Evolutionary conservation across 2,329 filamentous ascomycete species (phyloP).

Genomic region (Phaeosphaeriaceae sp.): DNA sequence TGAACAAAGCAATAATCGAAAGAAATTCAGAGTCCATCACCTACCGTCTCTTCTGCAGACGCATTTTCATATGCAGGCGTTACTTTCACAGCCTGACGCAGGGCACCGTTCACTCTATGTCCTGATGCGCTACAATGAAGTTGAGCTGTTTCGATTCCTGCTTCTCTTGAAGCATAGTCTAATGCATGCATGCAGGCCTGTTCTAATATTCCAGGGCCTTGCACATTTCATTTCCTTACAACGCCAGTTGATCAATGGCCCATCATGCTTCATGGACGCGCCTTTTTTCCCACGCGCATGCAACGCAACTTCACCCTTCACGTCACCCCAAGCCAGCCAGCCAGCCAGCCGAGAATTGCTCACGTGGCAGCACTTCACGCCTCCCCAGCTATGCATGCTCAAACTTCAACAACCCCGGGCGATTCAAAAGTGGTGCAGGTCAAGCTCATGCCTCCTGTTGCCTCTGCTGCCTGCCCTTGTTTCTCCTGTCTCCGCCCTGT

Average conservation of each 20-base stretch:
- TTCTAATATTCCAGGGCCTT: constrained; percentile 18
- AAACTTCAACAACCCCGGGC: constrained; percentile 30
- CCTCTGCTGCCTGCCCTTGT: constrained; percentile 42
- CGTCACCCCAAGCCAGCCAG: no score
- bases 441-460: constrained; percentile 40
- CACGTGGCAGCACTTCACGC: background rate
- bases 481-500: constrained; percentile 39
- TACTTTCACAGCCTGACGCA: no score
- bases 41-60: no score
- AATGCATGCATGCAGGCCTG: constrained; percentile 19
- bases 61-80: no score
- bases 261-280: background rate
- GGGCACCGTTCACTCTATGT: no score
- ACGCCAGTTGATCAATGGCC: background rate
- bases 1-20: no score
- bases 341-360: no score
- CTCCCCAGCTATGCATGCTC: background rate
- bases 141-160: constrained; percentile 19
- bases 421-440: constrained; percentile 20
- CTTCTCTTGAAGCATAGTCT: constrained; percentile 17
- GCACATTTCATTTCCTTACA: background rate
- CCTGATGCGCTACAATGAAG: no score
- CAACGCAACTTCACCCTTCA: background rate
- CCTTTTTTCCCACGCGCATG: background rate
- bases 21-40: no score